These are phyloP conservation scores for Perilla frutescens DNA, from an alignment of 257 asterid species.

Conservation along the genomic window DNA sequence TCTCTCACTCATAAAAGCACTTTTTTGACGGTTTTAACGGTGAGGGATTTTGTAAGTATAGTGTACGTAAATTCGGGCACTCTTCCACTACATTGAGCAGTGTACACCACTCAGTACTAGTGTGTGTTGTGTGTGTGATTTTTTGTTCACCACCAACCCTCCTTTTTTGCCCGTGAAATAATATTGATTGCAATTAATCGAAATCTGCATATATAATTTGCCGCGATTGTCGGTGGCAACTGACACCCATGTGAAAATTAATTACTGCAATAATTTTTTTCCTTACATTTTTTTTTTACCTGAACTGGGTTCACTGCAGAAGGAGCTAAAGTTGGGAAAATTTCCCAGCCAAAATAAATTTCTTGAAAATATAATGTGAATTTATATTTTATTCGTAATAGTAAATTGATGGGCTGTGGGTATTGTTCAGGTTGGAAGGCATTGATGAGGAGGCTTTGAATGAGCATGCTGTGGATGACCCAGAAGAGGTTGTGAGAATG, in stretches of 20 bases:
- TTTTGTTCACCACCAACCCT: conserved; percentile 15
- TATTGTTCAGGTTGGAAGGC: conserved; percentile 62
- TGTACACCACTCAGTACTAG: conserved; percentile 29
- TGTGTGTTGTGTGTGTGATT: conserved; percentile 34
- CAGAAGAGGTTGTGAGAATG: conserved; percentile 84
- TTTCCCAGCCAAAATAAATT: neutral
- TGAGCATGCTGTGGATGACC: conserved; percentile 84
- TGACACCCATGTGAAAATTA: conserved; percentile 36
- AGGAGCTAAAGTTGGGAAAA: conserved; percentile 23
- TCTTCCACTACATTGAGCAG: conserved; percentile 48
- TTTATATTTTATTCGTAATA: neutral
- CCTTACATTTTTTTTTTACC: conserved; percentile 21
- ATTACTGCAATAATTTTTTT: conserved; percentile 4
- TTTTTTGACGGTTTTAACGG: conserved; percentile 57
- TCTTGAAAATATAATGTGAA: neutral
- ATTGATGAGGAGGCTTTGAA: conserved; percentile 60
- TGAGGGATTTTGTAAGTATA: conserved; percentile 26
- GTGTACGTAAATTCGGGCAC: conserved; percentile 33
- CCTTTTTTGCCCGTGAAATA: conserved; percentile 35
- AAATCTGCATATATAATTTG: conserved; percentile 20
- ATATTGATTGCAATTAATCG: conserved; percentile 16
- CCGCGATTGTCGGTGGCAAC: conserved; percentile 49
- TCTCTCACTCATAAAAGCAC: conserved; percentile 25
- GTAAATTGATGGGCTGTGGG: conserved; percentile 25
- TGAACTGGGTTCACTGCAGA: conserved; percentile 35